Evolutionary conservation across 768 basidiomycete genomes (phyloP), one percentile per base, ranked within the genome.

Genomic region (Pulveroboletus ravenelii): DNA sequence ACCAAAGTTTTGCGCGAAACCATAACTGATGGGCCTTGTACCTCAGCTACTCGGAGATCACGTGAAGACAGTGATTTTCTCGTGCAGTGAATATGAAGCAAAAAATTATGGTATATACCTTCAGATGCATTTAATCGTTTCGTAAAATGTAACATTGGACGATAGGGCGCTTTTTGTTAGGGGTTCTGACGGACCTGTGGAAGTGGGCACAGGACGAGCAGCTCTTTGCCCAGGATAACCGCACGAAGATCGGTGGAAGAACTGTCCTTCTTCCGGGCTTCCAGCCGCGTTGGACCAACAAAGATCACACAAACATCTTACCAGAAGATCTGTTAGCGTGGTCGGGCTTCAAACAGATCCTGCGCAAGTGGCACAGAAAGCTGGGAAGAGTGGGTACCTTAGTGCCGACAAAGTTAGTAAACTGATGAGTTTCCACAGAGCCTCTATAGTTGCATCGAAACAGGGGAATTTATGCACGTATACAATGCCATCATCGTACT

Each of bases 401-500:
- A 40, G 2, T 27, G n/a, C 6, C 3, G n/a, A 23, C 20, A 18
- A 2, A 13, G 32, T 30, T 29, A 38, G 35, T 39, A n/a, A 43
- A 47, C 45, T 54, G 14, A 50, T 1, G 13, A 17, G 20, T 29
- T 32, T 35, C 51, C 31, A 17, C 61, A 93, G 93, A 82, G 81
- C 49, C 82, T 97, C 57, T 73, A 78, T 17, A 85, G 82, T 30
- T 93, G 88, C 63, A 85, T 97, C 53, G 79, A 85, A 60, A 87
- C 93, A 2, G 81, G 80, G 44, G 94, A 94, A 62, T 98, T 94
- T 66, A 95, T 97, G 89, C 93, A 93, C 60, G 89, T 97, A 47
- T 94, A 95, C 69, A 99, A 99, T 63, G 80, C 91, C n/a, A 89
- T 98, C 68, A 81, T 94, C 35, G 85, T 99, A 27, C 75, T 96